These are phyloP conservation scores for Alternaria panax DNA, from an alignment of 2,329 filamentous ascomycete species.

Conservation along the genomic window DNA sequence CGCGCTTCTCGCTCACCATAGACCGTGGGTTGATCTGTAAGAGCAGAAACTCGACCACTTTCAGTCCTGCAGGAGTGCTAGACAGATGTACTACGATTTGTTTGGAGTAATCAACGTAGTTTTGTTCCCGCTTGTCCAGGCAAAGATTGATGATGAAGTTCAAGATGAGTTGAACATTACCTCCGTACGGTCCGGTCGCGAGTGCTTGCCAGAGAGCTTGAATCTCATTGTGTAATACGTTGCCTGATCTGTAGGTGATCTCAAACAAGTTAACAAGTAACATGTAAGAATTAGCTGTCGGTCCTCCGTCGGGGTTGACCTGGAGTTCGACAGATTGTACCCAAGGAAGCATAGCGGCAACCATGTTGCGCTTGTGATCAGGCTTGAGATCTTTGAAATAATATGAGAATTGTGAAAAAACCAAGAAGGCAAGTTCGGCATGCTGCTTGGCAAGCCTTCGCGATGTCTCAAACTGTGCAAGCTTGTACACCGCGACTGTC, in stretches of 20 bases:
- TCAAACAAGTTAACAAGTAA: conserved; percentile 93
- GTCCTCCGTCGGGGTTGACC: conserved; percentile 88
- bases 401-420: conserved; percentile 93
- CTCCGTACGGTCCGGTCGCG: conserved; percentile 88
- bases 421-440: conserved; percentile 85
- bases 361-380: conserved; percentile 87
- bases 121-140: conserved; percentile 92
- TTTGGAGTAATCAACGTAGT: conserved; percentile 97
- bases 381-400: conserved; percentile 90
- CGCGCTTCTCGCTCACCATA: conserved; percentile 91
- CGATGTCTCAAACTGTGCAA: conserved; percentile 96
- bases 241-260: conserved; percentile 92
- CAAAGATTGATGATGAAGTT: conserved; percentile 97
- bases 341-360: conserved; percentile 94
- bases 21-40: conserved; percentile 91
- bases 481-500: conserved; percentile 96
- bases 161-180: conserved; percentile 91
- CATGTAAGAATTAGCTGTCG: conserved; percentile 91
- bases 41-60: conserved; percentile 92
- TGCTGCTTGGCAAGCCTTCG: conserved; percentile 88
- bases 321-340: conserved; percentile 93
- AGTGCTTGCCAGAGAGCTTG: conserved; percentile 97
- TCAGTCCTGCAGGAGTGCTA: conserved; percentile 81
- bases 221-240: conserved; percentile 90
- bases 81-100: conserved; percentile 97